phyloP scores from a whole-genome alignment of 2,329 filamentous ascomycete genomes.

The Verticillium tricorpus region DNA sequence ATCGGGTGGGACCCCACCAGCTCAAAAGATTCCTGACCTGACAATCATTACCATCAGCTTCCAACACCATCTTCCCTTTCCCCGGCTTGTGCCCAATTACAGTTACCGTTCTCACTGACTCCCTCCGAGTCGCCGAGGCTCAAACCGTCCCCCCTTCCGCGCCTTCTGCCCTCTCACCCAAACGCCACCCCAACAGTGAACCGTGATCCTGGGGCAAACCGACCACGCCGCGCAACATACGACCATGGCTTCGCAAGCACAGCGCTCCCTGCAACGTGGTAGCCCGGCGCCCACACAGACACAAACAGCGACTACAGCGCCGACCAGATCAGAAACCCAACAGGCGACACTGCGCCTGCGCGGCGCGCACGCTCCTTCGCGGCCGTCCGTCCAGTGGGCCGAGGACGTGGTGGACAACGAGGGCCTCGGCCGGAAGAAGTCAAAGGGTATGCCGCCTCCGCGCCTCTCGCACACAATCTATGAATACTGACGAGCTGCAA shows the following conservation, averaged over 20 bases:
- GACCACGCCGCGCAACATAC: neutral
- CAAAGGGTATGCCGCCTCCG: constrained; percentile 63
- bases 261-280: constrained; percentile 3
- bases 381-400: constrained; percentile 80
- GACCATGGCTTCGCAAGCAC: constrained; percentile 2
- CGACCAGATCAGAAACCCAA: constrained; percentile 19
- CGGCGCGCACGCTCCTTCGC: constrained; percentile 39
- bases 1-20: no score
- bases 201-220: neutral
- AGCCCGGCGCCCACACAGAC: constrained; percentile 20
- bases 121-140: no score
- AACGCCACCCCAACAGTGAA: no score
- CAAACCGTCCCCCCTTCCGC: no score
- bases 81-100: no score
- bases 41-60: no score
- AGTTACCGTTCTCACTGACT: no score
- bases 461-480: neutral
- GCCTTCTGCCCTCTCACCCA: no score
- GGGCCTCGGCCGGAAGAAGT: constrained; percentile 86
- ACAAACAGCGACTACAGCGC: constrained; percentile 27
- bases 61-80: no score
- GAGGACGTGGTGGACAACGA: constrained; percentile 95
- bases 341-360: constrained; percentile 46
- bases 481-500: constrained; percentile 27
- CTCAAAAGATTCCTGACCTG: no score